Base-by-base conservation (phyloP, 2,329 filamentous ascomycete genomes). In the Trichoderma sp. region DNA sequence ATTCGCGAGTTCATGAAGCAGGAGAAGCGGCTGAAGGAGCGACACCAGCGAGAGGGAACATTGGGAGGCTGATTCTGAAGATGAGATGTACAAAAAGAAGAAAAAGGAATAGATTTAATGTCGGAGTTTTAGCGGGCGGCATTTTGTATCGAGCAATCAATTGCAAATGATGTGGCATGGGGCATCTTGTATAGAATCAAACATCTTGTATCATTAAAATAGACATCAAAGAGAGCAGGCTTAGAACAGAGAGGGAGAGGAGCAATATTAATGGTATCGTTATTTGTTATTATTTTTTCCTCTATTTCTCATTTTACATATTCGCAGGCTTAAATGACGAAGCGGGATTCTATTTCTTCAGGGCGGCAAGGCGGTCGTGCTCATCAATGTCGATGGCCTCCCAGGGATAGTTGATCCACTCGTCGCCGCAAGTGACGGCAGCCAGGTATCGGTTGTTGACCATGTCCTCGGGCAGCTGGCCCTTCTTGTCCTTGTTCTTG, bases 341-440 rank as follows among this genome's bases (percentile, higher is more conserved):
- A 29, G 21, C 4, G 29, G 18, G 18, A 21, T 31, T 41, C 59
- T 62, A 63, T 33, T 45, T 76, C 69, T 87, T 84, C 80, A 87
- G 86, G 21, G 95, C 93, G 21, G 95, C 93, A 75, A 92, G 83
- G 76, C 87, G 85, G 85, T 98, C 96, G 83, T 98, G 96, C 89
- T 95, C 94, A 33, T 97, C 95, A 82, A 98, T 98, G 83, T 98
- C 94, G 41, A 86, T 93, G 60, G 97, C 97, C 87, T 98, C 97
- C 97, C 97, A 99, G 18, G 97, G 97, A 86, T 99, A 99, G 89
- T 95, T 97, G 84, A 98, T 98, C 97, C 97, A 99, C 79, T 95
- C 93, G 85, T 99, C 96, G n/a, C 90, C 91, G 38, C 97, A 94
- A 6, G 96, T 98, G 82, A 93, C 88, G 27, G 97, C 95, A 27